Evolutionary conservation across 129 eudicot genomes (phyloP).

Genomic region (Silybum marianum): DNA sequence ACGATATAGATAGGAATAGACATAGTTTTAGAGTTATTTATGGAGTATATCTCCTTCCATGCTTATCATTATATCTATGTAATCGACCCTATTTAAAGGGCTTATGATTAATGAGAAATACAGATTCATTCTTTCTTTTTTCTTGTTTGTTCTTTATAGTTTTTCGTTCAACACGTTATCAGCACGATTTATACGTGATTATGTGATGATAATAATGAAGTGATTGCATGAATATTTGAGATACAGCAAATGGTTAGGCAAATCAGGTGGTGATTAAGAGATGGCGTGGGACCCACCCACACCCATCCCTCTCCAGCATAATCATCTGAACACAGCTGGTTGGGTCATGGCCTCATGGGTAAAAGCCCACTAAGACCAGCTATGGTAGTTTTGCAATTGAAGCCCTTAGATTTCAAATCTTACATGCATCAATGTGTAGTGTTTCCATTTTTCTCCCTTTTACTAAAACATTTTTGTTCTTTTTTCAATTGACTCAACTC

Average conservation of each 20-base stretch:
- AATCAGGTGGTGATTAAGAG: slow-evolving; percentile 27
- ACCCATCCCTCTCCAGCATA: background rate
- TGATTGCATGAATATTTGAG: slow-evolving; percentile 23
- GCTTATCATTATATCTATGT: too few species aligned
- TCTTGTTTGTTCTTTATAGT: too few species aligned
- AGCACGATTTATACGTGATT: too few species aligned
- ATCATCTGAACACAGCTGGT: slow-evolving; percentile 12
- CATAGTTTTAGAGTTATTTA: too few species aligned
- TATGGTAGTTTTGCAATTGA: slow-evolving; percentile 6
- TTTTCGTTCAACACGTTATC: too few species aligned
- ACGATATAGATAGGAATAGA: too few species aligned
- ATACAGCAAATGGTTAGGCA: slow-evolving; percentile 4
- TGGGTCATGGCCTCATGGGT: background rate
- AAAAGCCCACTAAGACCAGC: background rate
- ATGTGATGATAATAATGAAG: background rate
- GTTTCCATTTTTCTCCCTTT: background rate
- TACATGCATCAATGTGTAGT: slow-evolving; percentile 5
- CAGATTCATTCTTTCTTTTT: too few species aligned
- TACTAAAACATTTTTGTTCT: background rate
- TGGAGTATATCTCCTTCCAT: too few species aligned
- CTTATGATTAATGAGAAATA: too few species aligned
- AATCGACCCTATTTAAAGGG: too few species aligned
- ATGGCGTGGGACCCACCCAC: slow-evolving; percentile 1
- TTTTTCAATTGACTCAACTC: too few species aligned
- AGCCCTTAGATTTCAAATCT: background rate